Conservation (phyloP, 1,284 basidiomycete genomes). For the Rhodotorula sp. region DNA sequence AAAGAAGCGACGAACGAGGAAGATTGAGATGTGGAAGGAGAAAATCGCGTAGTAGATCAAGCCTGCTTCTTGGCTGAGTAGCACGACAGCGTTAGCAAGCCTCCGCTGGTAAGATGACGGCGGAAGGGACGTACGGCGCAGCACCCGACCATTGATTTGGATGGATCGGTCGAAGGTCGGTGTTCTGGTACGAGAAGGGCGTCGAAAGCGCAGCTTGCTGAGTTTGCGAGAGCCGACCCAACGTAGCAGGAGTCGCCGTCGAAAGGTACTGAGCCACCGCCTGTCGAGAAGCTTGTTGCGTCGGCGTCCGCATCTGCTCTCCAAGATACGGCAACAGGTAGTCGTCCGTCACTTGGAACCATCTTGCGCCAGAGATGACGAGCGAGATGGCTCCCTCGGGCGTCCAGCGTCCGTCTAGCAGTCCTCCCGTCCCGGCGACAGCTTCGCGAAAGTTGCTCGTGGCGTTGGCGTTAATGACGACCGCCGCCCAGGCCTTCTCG, state of each 20-base stretch:
- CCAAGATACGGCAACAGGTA: conserved; percentile 22
- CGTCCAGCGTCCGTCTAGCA: conserved; percentile 44
- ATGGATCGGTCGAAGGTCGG: conserved; percentile 44
- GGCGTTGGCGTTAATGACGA: conserved; percentile 42
- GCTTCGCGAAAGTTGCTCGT: conserved; percentile 32
- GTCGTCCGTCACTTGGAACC: conserved; percentile 43
- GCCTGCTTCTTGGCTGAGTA: conserved; percentile 13
- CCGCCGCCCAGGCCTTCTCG: conserved; percentile 38
- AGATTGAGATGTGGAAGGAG: conserved; percentile 46
- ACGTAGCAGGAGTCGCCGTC: background rate
- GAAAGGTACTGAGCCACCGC: conserved; percentile 4
- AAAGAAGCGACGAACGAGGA: conserved; percentile 7
- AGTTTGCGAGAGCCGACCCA: conserved; percentile 1
- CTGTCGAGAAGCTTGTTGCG: conserved; percentile 39
- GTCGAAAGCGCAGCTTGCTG: conserved; percentile 41
- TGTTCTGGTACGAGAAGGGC: conserved; percentile 44
- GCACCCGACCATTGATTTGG: conserved; percentile 42
- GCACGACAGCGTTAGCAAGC: conserved; percentile 44
- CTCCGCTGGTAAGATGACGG: conserved; percentile 30
- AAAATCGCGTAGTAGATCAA: conserved; percentile 42
- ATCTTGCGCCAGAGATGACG: conserved; percentile 42
- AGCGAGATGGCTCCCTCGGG: conserved; percentile 44
- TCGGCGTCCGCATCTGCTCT: conserved; percentile 18
- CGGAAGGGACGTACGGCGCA: background rate
- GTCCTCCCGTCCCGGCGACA: conserved; percentile 26